Evolutionary conservation across 306 rosid genomes (phyloP), one percentile per base, ranked within the genome.

Genomic region (Psophocarpus tetragonolobus): DNA sequence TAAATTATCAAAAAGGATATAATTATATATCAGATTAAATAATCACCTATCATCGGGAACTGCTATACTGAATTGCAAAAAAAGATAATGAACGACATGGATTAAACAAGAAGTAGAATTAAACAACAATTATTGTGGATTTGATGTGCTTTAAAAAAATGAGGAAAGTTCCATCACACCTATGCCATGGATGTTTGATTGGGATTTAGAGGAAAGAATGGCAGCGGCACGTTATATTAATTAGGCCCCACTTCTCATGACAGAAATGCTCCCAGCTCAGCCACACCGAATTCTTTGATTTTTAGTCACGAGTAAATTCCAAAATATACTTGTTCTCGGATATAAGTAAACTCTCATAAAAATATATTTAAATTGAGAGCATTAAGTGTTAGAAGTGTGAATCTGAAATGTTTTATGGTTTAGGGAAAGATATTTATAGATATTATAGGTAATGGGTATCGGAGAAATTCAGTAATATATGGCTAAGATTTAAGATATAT

Each of bases 221-320:
- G 21, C 6, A 54, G 35, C 48, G 60, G 82, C 83, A 85, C 83
- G 88, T 88, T 80, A 61, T 6, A 58, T 12, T n/a, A n/a, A n/a
- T 38, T 21, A 54, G 81, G 84, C 62, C 87, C 88, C 81, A 56
- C 83, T 58, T 64, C 64, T 67, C 74, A 61, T 51, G 76, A 71
- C 48, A 8, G 29, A 60, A 85, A 87, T 15, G 65, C 85, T 79
- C 45, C 90, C 88, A 26, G 61, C 87, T 81, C 82, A 74, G 60
- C 42, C 73, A 44, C 54, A 57, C 79, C 84, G 65, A 65, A 15
- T 13, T 20, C 24, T 61, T 68, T 57, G 27, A n/a, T 6, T 53
- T 41, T 50, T 6, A 42, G 38, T n/a, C 1, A 66, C 1, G 53
- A 42, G 51, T 57, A n/a, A n/a, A n/a, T 78, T 77, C 62, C 56